A percentile compares a stretch with the other conserved stretches of the same genome.
These are phyloP conservation scores for Omphalea diandra DNA, from an alignment of 441 rosid species.

Conservation along the genomic window DNA sequence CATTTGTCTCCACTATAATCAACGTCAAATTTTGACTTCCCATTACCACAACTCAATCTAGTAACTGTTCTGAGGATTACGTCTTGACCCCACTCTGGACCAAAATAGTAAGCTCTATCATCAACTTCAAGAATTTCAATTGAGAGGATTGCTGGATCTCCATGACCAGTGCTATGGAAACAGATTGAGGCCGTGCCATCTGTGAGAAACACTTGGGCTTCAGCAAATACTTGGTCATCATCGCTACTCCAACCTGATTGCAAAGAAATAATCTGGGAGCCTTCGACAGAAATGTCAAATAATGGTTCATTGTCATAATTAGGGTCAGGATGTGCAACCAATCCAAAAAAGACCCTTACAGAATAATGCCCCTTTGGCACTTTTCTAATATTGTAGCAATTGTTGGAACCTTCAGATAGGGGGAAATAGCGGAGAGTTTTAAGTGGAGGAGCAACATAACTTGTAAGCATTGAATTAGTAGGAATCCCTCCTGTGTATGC, in stretches of 20 bases:
- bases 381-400: slow-evolving; percentile 68
- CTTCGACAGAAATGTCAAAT: slow-evolving; percentile 86
- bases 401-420: slow-evolving; percentile 79
- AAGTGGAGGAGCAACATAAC: slow-evolving; percentile 65
- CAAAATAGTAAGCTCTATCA: slow-evolving; percentile 72
- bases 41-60: slow-evolving; percentile 77
- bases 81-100: slow-evolving; percentile 52
- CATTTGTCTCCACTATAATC: slow-evolving; percentile 79
- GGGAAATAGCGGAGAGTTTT: slow-evolving; percentile 84
- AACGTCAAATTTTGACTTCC: slow-evolving; percentile 64
- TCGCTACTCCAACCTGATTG: slow-evolving; percentile 81
- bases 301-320: slow-evolving; percentile 71
- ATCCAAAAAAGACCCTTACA: slow-evolving; percentile 79
- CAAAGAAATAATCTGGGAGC: slow-evolving; percentile 74
- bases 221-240: slow-evolving; percentile 79
- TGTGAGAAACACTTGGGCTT: slow-evolving; percentile 67
- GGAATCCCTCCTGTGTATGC: slow-evolving; percentile 95
- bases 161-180: slow-evolving; percentile 97
- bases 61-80: slow-evolving; percentile 65
- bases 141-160: slow-evolving; percentile 84
- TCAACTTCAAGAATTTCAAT: slow-evolving; percentile 91
- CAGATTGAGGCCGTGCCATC: slow-evolving; percentile 77
- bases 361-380: slow-evolving; percentile 84
- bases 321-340: slow-evolving; percentile 43
- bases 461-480: slow-evolving; percentile 49